Evolutionary conservation across 768 basidiomycete species (phyloP).

Genomic region (Mycena maculata): DNA sequence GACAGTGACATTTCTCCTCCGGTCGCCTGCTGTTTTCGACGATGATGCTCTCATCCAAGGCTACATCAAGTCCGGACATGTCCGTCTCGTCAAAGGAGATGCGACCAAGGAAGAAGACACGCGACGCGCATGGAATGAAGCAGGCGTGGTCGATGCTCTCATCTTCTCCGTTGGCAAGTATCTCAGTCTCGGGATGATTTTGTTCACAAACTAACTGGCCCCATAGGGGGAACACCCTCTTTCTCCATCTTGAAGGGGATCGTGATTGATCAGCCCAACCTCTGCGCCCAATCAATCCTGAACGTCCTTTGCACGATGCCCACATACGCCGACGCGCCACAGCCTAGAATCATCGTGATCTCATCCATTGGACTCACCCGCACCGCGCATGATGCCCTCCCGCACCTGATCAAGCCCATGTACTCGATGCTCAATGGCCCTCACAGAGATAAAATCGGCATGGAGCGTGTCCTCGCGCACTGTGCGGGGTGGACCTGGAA

Average conservation of each 20-base stretch:
- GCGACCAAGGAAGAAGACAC: constrained; percentile 66
- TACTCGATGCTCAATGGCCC: constrained; percentile 60
- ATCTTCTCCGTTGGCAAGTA: constrained; percentile 71
- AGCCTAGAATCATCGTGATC: constrained; percentile 63
- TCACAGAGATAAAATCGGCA: constrained; percentile 72
- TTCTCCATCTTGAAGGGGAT: constrained; percentile 63
- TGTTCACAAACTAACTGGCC: neutral
- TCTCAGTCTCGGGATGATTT: neutral
- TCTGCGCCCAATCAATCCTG: constrained; percentile 67
- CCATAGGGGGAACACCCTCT: constrained; percentile 56
- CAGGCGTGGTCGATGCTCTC: constrained; percentile 61
- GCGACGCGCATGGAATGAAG: constrained; percentile 61
- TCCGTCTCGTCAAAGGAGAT: constrained; percentile 69
- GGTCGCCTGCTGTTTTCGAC: constrained; percentile 64
- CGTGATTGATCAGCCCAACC: constrained; percentile 61
- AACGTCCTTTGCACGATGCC: constrained; percentile 70
- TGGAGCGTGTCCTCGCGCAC: constrained; percentile 63
- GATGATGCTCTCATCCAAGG: constrained; percentile 62
- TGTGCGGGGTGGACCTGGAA: constrained; percentile 65
- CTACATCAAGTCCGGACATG: constrained; percentile 63
- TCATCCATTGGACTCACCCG: constrained; percentile 65
- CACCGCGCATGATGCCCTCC: constrained; percentile 57
- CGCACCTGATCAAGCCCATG: constrained; percentile 59
- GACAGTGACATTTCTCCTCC: constrained; percentile 73
- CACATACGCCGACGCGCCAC: constrained; percentile 37